These are phyloP conservation scores for Lachancea nothofagi DNA, from an alignment of 805 yeast genomes.

Conservation along the genomic window DNA sequence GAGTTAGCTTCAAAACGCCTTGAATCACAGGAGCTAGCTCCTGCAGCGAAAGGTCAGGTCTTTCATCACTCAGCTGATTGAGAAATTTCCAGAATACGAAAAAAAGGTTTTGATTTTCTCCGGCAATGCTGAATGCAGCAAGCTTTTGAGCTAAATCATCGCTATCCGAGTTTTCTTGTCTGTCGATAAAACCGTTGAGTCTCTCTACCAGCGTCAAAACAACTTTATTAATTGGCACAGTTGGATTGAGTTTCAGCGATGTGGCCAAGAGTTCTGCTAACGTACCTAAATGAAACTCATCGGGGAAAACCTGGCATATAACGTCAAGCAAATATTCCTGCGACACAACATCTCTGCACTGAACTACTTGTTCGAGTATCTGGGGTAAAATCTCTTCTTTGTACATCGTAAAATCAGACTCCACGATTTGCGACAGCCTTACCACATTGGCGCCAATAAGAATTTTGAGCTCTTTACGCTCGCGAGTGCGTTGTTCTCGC, in stretches of 20 bases:
- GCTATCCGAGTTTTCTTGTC: constrained; percentile 14
- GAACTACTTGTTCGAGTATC: constrained; percentile 82
- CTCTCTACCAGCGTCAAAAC: constrained; percentile 69
- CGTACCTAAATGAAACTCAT: constrained; percentile 77
- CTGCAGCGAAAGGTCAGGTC: constrained; percentile 61
- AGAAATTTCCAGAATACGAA: constrained; percentile 63
- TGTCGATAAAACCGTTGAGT: constrained; percentile 31
- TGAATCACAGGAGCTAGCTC: constrained; percentile 62
- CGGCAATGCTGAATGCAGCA: constrained; percentile 3
- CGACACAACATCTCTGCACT: constrained; percentile 86
- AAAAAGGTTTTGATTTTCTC: constrained; percentile 33
- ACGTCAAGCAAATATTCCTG: constrained; percentile 91
- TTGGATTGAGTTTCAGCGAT: constrained; percentile 60
- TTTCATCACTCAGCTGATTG: constrained; percentile 45
- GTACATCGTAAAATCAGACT: constrained; percentile 50
- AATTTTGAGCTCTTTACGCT: constrained; percentile 83
- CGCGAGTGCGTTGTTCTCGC: constrained; percentile 62
- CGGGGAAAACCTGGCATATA: constrained; percentile 90
- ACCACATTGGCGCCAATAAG: constrained; percentile 91
- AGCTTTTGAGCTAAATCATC: constrained; percentile 5
- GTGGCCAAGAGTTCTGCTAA: constrained; percentile 62
- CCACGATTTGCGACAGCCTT: constrained; percentile 78
- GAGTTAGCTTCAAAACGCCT: constrained; percentile 57
- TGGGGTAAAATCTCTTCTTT: constrained; percentile 60
- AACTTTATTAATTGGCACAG: constrained; percentile 61